Conservation (phyloP, 305 asterid species). For the Solanum chacoense region DNA sequence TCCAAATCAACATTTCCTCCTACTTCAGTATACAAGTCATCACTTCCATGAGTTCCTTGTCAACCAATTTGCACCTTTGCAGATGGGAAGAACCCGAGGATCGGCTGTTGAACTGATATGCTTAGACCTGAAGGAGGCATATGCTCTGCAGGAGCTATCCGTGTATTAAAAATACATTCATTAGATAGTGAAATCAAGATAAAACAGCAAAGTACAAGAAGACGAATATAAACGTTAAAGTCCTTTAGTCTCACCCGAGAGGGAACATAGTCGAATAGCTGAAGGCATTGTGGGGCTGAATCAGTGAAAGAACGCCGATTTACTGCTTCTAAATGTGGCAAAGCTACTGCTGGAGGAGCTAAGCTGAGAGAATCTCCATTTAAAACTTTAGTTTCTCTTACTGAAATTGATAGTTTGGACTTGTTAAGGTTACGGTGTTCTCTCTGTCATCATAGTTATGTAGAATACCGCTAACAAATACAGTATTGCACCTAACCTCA, state of each 20-base stretch:
- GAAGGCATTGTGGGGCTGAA: constrained; percentile 5
- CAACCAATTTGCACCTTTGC: constrained; percentile 15
- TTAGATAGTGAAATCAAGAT: background rate
- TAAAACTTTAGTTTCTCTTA: constrained; percentile 22
- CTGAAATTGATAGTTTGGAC: constrained; percentile 4
- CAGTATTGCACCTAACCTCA: too few species aligned
- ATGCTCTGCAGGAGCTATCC: constrained; percentile 26
- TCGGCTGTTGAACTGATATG: background rate
- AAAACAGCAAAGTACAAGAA: background rate
- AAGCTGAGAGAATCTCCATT: constrained; percentile 50
- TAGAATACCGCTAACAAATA: too few species aligned
- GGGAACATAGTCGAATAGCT: constrained; percentile 10
- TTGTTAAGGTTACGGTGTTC: background rate
- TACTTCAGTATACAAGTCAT: background rate
- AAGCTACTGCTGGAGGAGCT: constrained; percentile 48
- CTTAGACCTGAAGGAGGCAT: background rate
- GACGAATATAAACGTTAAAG: background rate
- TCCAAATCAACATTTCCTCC: background rate
- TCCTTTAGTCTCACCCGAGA: background rate
- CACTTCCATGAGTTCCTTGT: background rate
- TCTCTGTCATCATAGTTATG: too few species aligned
- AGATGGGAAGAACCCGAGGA: constrained; percentile 42
- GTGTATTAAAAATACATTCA: background rate
- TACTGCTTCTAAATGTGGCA: constrained; percentile 11
- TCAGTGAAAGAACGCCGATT: background rate